Evolutionary conservation across 2,329 filamentous ascomycete genomes (phyloP).

Genomic region (Metarhizium robertsii): DNA sequence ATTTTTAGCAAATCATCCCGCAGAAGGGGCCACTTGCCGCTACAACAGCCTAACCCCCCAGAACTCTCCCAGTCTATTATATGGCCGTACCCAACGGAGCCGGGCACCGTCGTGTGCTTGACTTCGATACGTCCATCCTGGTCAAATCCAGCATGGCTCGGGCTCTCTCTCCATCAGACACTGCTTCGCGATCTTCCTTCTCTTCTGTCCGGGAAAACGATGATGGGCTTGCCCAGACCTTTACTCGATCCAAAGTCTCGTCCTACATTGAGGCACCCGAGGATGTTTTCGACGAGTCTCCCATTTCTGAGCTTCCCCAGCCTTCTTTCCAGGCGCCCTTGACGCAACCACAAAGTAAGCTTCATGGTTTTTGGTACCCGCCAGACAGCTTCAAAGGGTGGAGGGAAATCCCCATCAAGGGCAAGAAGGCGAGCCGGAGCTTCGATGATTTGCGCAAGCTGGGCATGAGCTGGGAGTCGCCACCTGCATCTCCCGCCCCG

Average conservation of each 20-base stretch:
- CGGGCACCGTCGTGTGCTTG: constrained; percentile 18
- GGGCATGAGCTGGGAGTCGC: constrained; percentile 44
- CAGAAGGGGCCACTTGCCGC: not conserved
- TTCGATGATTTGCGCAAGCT: constrained; percentile 49
- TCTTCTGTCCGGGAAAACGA: constrained; percentile 54
- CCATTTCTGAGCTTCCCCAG: constrained; percentile 31
- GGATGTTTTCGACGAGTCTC: constrained; percentile 41
- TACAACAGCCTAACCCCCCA: not conserved
- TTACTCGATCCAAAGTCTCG: constrained; percentile 54
- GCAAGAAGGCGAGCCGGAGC: constrained; percentile 51
- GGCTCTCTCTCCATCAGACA: constrained; percentile 27
- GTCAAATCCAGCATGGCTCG: constrained; percentile 28
- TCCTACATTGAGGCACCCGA: constrained; percentile 43
- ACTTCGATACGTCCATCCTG: constrained; percentile 25
- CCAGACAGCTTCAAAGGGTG: constrained; percentile 50
- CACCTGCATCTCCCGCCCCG: constrained; percentile 22
- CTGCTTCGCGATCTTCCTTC: constrained; percentile 44
- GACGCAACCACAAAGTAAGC: constrained; percentile 44
- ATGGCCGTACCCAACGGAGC: constrained; percentile 18
- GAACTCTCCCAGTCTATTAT: constrained; percentile 8
- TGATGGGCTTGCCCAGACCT: constrained; percentile 50
- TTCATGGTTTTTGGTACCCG: constrained; percentile 51
- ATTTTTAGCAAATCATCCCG: not conserved
- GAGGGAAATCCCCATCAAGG: constrained; percentile 52
- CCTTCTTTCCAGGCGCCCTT: constrained; percentile 41